Evolutionary conservation across 768 basidiomycete genomes (phyloP), one percentile per base, ranked within the genome.

Genomic region (Boletus speciosus): DNA sequence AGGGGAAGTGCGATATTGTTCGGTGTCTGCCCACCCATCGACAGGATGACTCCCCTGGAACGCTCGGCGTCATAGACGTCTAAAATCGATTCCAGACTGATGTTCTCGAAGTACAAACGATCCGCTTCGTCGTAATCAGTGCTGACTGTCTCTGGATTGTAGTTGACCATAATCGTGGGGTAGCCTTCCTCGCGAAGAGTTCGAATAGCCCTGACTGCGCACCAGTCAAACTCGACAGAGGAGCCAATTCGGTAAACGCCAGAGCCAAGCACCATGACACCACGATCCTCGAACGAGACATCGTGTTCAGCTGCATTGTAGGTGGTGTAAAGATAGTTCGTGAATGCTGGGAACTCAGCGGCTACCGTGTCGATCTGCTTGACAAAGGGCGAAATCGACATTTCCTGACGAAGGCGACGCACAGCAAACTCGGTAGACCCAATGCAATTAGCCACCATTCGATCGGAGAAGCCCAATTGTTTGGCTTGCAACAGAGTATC

Each of bases 311-410:
- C 75, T n/a, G 89, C 96, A 64, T 96, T 98, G 77, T 98, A 98
- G 0, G 95, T 97, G 40, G 89, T 97, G 75, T 99, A 98, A 42
- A 99, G 85, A 72, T 98, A 98, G 76, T 99, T 99, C 51, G 97
- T 98, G 78, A 88, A 93, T 1, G 95, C 94, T 2, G 97, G 96
- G 82, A 98, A 99, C 67, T 98, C 95, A 29, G 97, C 96, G 11
- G 97, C 97, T 51, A 98, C 95, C 0, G 97, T 98, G 64, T 99
- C 97, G 70, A 98, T 99, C 69, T 98, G 96, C 78, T 98, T 98
- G 73, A 97, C 90, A 69, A 93, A 96, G 0, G 95, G 95, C 12
- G 79, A 78, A 63, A 98, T 88, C 34, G 80, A 82, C 44, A 74
- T 72, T 71, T 98, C 96, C 67, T 92, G 87, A 52, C 96, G 89